Conservation (phyloP, 805 yeast genomes). For the Monosporozyma yasuniensis region DNA sequence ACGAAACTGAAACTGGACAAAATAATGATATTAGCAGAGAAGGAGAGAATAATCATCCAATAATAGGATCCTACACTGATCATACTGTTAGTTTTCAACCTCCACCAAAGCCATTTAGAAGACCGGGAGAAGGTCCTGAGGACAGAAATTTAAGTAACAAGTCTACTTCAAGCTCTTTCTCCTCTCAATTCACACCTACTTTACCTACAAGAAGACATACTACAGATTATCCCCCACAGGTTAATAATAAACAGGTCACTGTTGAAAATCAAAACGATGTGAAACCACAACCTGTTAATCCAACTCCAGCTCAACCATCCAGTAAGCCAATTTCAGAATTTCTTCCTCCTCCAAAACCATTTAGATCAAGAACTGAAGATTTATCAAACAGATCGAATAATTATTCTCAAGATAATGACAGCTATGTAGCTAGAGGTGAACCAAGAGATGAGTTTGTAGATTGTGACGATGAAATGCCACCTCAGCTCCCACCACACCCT, state of each 20-base stretch:
- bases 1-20: not conserved
- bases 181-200: not conserved
- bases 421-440: not conserved
- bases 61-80: constrained; percentile 4
- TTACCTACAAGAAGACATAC: constrained; percentile 1
- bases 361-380: not conserved
- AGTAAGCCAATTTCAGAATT: not conserved
- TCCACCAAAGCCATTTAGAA: constrained; percentile 28
- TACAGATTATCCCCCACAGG: not conserved
- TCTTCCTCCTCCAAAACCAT: constrained; percentile 3
- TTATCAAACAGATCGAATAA: not conserved
- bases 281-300: too few species aligned
- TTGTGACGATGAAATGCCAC: not conserved
- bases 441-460: not conserved
- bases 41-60: not conserved
- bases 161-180: not conserved
- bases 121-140: not conserved
- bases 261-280: too few species aligned
- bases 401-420: not conserved
- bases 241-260: not conserved
- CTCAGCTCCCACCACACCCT: not conserved
- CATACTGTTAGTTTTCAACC: constrained; percentile 21
- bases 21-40: not conserved
- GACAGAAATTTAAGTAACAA: not conserved
- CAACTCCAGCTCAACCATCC: not conserved